These are phyloP conservation scores for Leucoagaricus sp. DNA, from an alignment of 1,284 basidiomycete genomes.

Conservation along the genomic window DNA sequence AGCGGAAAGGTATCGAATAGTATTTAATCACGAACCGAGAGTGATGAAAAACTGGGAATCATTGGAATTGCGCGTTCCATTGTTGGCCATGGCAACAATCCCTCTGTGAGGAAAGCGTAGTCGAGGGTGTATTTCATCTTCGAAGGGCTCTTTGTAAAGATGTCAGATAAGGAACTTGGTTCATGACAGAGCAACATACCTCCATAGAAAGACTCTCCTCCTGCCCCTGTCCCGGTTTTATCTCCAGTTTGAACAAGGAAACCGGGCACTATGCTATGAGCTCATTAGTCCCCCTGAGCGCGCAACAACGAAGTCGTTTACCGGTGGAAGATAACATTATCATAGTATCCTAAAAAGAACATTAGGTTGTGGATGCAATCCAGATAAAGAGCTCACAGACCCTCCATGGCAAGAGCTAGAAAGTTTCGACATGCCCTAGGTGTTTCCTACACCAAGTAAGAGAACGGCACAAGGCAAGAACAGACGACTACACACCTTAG, in stretches of 20 bases:
- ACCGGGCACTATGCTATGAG: conserved; percentile 72
- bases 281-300: not conserved
- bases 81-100: conserved; percentile 93
- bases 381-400: conserved; percentile 48
- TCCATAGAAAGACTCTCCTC: conserved; percentile 92
- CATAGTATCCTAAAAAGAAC: conserved; percentile 80
- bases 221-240: conserved; percentile 86
- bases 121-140: conserved; percentile 93
- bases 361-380: conserved; percentile 4
- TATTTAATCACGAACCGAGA: conserved; percentile 61
- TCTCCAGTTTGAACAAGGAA: conserved; percentile 98
- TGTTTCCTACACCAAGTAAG: conserved; percentile 61
- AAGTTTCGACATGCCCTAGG: conserved; percentile 95
- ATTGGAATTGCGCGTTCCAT: conserved; percentile 81
- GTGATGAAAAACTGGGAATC: conserved; percentile 93
- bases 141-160: conserved; percentile 69
- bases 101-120: conserved; percentile 85
- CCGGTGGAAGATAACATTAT: conserved; percentile 93
- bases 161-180: not conserved
- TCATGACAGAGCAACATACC: conserved; percentile 44
- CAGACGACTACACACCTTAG: conserved; percentile 55
- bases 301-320: conserved; percentile 28
- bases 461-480: not conserved
- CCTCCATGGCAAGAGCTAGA: conserved; percentile 88
- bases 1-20: not conserved